These are phyloP conservation scores for Rhytidhysteron rufulum DNA, from an alignment of 2,329 filamentous ascomycete genomes.

Conservation along the genomic window DNA sequence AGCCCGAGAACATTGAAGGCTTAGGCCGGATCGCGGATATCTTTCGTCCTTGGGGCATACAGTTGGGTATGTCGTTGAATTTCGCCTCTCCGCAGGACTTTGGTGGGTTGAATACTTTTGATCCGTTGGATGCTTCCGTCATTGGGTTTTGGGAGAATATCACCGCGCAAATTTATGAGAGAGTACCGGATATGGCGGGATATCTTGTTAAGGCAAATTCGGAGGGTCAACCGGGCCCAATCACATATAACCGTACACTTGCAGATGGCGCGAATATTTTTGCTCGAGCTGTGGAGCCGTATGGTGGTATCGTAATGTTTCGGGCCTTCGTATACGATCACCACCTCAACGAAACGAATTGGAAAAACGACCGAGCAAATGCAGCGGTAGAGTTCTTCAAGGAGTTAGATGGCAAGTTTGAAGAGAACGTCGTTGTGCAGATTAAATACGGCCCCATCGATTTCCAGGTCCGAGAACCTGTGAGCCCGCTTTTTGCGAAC, in stretches of 20 bases:
- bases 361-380: constrained; percentile 66
- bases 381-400: constrained; percentile 66
- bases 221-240: constrained; percentile 68
- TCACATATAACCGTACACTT: constrained; percentile 67
- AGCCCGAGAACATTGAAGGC: no score
- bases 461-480: constrained; percentile 67
- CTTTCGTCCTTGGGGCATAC: no score
- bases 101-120: no score
- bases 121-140: no score
- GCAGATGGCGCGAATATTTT: constrained; percentile 67
- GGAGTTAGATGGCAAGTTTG: constrained; percentile 61
- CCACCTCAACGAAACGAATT: constrained; percentile 54
- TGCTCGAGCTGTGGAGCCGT: constrained; percentile 82
- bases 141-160: no score
- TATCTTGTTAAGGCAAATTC: no score
- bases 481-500: constrained; percentile 60
- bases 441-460: constrained; percentile 74
- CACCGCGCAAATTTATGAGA: no score
- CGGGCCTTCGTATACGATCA: constrained; percentile 68
- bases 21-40: no score
- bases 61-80: no score
- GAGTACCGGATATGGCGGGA: no score
- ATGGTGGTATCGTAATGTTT: constrained; percentile 79
- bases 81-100: no score
- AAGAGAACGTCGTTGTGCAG: constrained; percentile 67